Base-by-base conservation (phyloP, 208 protist genomes). In the Trypanosoma vivax region DNA sequence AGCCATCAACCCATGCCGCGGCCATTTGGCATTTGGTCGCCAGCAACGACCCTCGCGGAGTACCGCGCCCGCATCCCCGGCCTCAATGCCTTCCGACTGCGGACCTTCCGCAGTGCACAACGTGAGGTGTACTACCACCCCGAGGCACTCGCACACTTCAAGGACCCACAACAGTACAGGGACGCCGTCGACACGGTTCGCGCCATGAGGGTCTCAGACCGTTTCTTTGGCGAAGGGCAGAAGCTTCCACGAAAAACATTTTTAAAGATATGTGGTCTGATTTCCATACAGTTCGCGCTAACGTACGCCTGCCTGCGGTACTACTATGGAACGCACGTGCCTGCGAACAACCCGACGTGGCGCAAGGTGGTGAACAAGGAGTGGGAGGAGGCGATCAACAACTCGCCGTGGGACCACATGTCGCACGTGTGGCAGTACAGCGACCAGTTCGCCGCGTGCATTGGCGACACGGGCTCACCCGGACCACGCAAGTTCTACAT, bases 331-430 rank as follows among this genome's bases (percentile, higher is more conserved):
- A 67, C 57, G 9, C 49, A 87, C 58, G 57, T 89, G 60, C 84
- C 84, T 13, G 79, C 84, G 24, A 87, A 86, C 61, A 92, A 88
- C 63, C 84, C 84, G 39, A 86, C 80, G n/a, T 92, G 84, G 84
- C 73, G 84, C 29, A 92, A 92, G 65, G 71, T 76, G 5, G 76
- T 92, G 60, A 92, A 92, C 70, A 92, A 92, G 70, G 84, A 92
- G 73, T 92, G 84, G 84, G 84, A 92, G 73, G 84, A 92, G 73
- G 84, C 84, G 19, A 92, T 92, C 58, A 86, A 88, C 73, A 92
- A 66, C 66, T 92, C 84, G 11, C 84, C 84, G 43, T 92, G 84
- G 84, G 79, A 92, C 48, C 84, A 92, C 78, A 88, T 87, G 78
- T 92, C 84, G 18, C 84, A 92, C 47, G 80, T 92, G 42, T 92